Base-by-base conservation (phyloP, 257 asterid genomes). In the Asclepias syriaca region DNA sequence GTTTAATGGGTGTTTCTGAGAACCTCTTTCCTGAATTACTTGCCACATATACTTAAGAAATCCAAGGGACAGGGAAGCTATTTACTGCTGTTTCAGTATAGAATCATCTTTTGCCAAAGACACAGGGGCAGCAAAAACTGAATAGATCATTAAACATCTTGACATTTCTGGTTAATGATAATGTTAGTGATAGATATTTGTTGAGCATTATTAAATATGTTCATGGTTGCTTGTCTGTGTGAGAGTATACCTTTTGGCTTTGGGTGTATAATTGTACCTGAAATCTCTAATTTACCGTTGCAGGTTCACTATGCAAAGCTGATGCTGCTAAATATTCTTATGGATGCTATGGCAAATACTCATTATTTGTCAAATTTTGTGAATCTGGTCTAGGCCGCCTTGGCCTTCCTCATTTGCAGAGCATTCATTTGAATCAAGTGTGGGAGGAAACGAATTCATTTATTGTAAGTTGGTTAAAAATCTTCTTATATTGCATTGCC, bases 371-470 rank as follows among this genome's bases (percentile, higher is more conserved):
- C 73, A 81, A 87, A 73, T 94, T 85, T 82, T 84, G 96, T 81
- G 76, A 77, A 60, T 87, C 96, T 61, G 96, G 93, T 73, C 80
- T 91, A 72, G 73, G 69, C 58, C 88, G 92, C 73, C 93, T 91
- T 74, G 89, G 85, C 74, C 86, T 89, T 73, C 79, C 72, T 76
- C 78, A 69, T 75, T 79, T 78, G 40, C 78, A 78, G 67, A 89
- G 89, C 51, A 82, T 83, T 69, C 87, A 84, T 63, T 83, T 86
- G 71, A 74, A 76, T 60, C 77, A 70, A 74, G 58, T 85, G 58
- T 93, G 98, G 98, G 77, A 82, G 72, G 87, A 89, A 81, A 80
- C 87, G 21, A 81, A 87, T 81, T 85, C 81, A 50, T 91, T 77
- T 74, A 63, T 78, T 48, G 98, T 93, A 84, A 88, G 96, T 86